Evolutionary conservation across 139 green algal genomes (phyloP).

Genomic region (Chlorella ohadii): DNA sequence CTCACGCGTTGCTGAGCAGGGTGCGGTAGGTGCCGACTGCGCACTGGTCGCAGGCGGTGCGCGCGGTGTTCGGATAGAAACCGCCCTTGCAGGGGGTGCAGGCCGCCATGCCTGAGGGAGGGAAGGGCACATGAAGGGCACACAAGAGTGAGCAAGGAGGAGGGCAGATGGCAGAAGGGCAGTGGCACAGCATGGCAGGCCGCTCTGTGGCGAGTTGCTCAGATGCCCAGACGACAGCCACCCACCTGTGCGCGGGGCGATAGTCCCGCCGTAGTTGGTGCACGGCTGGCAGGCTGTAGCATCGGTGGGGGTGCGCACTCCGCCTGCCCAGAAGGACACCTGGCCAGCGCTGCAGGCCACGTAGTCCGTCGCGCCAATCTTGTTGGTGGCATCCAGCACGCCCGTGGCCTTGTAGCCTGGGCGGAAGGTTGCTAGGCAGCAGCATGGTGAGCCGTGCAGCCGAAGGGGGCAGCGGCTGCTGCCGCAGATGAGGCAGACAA

Average conservation of each 20-base stretch:
- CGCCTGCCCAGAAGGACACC: neutral
- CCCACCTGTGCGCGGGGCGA: neutral
- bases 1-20: too few species aligned
- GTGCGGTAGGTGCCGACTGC: neutral
- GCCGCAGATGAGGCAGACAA: neutral
- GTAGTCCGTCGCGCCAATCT: neutral
- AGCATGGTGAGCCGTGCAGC: neutral
- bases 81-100: neutral
- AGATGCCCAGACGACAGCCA: too few species aligned
- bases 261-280: neutral
- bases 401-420: neutral
- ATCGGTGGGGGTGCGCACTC: neutral
- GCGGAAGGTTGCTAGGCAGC: neutral
- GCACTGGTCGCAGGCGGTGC: neutral
- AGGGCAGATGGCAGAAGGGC: too few species aligned
- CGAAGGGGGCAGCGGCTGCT: neutral
- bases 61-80: neutral
- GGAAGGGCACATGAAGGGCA: too few species aligned
- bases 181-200: too few species aligned
- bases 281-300: neutral
- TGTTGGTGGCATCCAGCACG: neutral
- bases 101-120: too few species aligned
- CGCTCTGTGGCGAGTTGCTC: too few species aligned
- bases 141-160: too few species aligned
- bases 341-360: neutral